Evolutionary conservation across 2,329 filamentous ascomycete genomes (phyloP), one percentile per base, ranked within the genome.

Genomic region (Aspergillus niger): DNA sequence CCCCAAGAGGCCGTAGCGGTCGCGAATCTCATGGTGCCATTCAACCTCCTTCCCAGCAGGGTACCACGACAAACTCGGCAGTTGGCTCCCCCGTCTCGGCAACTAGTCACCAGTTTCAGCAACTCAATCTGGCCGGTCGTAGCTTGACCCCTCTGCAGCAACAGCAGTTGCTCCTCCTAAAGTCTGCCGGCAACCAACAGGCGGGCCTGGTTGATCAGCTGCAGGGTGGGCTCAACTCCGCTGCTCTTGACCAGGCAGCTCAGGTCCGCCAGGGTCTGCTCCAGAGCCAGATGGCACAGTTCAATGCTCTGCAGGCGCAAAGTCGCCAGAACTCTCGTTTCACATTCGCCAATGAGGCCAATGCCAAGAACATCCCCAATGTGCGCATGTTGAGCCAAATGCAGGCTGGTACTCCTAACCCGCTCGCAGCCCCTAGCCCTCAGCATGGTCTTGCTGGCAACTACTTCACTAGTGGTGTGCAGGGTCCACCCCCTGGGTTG

Each of bases 401-500:
- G 74, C 77, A 77, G 49, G 72, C 74, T 13, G 70, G 68, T 11
- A 77, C 70, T 28, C 72, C 73, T 0, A 78, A 77, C 53, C 74
- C 76, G 10, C 67, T 78, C 38, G 70, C 73, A 10, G 72, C 74
- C 4, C 74, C 76, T 13, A 75, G 69, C 47, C 72, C 74, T 26
- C 77, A 78, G 63, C 76, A 77, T 44, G 66, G 66, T 28, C 74
- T 85, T 55, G 76, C 83, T 65, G 86, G 83, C 65, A 90, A 91
- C 64, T 95, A 92, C 74, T 97, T 95, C 75, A 86, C 89, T 51
- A 89, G 87, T 57, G 91, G 91, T 8, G 92, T 97, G 71, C 92
- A 96, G 70, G 94, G 93, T 3, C 95, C 96, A 28, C 95, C 95
- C 61, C 96, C 95, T 0, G 95, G 95, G 8, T 83, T 99, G 28